Conservation (phyloP, 805 yeast genomes). For the Yamadazyma endophytica region DNA sequence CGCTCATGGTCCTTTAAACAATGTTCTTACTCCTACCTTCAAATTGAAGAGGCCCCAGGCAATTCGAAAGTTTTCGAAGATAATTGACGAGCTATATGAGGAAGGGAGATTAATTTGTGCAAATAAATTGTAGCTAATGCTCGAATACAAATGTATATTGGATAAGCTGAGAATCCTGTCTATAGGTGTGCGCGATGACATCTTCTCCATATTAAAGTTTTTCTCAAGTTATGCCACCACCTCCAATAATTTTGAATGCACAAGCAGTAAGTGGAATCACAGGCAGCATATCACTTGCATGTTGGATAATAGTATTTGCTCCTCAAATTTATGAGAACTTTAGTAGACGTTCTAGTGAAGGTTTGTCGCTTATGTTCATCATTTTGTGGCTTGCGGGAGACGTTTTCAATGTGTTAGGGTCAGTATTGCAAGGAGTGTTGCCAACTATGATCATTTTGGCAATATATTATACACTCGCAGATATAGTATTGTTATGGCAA, state of each 20-base stretch:
- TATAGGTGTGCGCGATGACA: too few species aligned
- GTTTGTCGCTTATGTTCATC: conserved; percentile 81
- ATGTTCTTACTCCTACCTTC: conserved; percentile 37
- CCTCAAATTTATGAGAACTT: conserved; percentile 95
- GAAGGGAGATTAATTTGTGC: conserved; percentile 18
- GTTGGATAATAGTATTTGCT: conserved; percentile 97
- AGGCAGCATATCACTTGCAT: conserved; percentile 87
- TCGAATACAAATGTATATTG: neutral
- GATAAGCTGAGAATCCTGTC: too few species aligned
- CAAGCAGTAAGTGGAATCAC: conserved; percentile 75
- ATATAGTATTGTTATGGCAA: conserved; percentile 76
- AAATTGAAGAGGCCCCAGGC: conserved; percentile 35
- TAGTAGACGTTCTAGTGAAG: conserved; percentile 80
- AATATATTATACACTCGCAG: conserved; percentile 88
- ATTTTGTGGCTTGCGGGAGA: conserved; percentile 93
- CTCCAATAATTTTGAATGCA: conserved; percentile 62
- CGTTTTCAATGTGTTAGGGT: conserved; percentile 88
- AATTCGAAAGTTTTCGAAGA: conserved; percentile 17
- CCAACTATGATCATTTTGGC: conserved; percentile 95
- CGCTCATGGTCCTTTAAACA: conserved; percentile 31
- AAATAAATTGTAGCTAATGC: neutral
- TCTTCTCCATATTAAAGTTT: too few species aligned
- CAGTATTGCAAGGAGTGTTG: conserved; percentile 81
- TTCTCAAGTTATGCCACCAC: conserved; percentile 58
- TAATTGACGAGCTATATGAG: conserved; percentile 26